Percentiles rank a stretch among this genome's conserved stretches.
Evolutionary conservation across 768 basidiomycete genomes (phyloP).

Genomic region (Lentinula raphanica): DNA sequence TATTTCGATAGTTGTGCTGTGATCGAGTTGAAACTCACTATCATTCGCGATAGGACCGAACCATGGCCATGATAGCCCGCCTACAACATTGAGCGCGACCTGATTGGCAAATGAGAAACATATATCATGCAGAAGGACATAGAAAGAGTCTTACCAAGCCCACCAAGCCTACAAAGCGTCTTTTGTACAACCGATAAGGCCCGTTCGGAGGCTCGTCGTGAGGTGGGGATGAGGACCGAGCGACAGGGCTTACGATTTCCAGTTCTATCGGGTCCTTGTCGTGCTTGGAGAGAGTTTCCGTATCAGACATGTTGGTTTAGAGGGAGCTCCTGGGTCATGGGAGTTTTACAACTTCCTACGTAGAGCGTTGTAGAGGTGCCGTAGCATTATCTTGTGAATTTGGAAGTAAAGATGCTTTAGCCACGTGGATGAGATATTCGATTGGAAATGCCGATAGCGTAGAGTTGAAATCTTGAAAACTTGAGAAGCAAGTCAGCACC

Average conservation of each 20-base stretch:
- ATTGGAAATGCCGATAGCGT: too few species aligned
- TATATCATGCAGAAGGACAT: too few species aligned
- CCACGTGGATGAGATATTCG: too few species aligned
- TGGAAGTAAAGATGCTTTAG: too few species aligned
- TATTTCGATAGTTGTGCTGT: too few species aligned
- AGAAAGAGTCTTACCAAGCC: conserved; percentile 41
- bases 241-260: background rate
- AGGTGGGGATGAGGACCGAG: too few species aligned
- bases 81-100: conserved; percentile 58
- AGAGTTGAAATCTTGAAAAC: too few species aligned
- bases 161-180: conserved; percentile 59
- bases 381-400: too few species aligned
- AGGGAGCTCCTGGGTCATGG: background rate
- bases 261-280: background rate
- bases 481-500: too few species aligned
- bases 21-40: too few species aligned
- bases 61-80: conserved; percentile 73
- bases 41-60: conserved; percentile 78
- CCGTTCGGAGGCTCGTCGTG: background rate
- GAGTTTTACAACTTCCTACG: background rate
- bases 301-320: background rate
- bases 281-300: background rate
- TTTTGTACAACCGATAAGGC: conserved; percentile 61
- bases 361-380: too few species aligned
- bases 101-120: conserved; percentile 17